phyloP scores from a whole-genome alignment of 345 rosid genomes.

The Cardamine occulta region DNA sequence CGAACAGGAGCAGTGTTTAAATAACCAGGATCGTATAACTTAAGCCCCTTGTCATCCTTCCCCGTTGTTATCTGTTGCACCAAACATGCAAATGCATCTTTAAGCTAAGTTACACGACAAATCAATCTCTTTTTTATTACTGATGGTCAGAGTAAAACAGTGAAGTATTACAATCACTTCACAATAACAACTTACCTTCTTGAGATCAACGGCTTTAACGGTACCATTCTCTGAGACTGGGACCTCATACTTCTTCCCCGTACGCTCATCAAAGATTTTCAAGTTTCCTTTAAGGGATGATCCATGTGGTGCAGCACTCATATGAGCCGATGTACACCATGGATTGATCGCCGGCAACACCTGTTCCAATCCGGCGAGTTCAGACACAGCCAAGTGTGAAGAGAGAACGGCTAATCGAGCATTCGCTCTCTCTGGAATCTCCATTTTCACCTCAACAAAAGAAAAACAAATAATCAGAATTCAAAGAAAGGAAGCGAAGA shows the following conservation, averaged over 20 bases:
- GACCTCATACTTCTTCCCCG: constrained; percentile 65
- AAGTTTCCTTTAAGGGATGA: constrained; percentile 59
- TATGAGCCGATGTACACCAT: constrained; percentile 56
- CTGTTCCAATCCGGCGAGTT: constrained; percentile 3
- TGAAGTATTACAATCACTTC: no score
- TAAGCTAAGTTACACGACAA: not conserved
- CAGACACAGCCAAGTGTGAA: constrained; percentile 55
- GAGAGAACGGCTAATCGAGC: constrained; percentile 74
- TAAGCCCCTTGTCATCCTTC: constrained; percentile 78
- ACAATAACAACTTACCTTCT: constrained; percentile 57
- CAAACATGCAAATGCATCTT: not conserved
- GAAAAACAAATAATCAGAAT: no score
- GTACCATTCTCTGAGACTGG: constrained; percentile 68
- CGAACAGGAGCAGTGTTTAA: constrained; percentile 14
- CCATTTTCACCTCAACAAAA: constrained; percentile 15
- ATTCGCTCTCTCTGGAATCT: constrained; percentile 31
- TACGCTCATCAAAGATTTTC: constrained; percentile 72
- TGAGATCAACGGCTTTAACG: constrained; percentile 70
- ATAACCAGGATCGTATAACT: constrained; percentile 87
- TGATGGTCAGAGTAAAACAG: no score
- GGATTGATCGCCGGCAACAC: constrained; percentile 48
- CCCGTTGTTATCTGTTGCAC: constrained; percentile 63
- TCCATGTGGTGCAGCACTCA: constrained; percentile 47
- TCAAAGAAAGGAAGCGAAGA: not conserved
- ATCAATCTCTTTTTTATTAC: not conserved